A percentile compares a stretch with the other conserved stretches of the same genome.
phyloP scores from a whole-genome alignment of 345 rosid species.

The Bruguiera parviflora region DNA sequence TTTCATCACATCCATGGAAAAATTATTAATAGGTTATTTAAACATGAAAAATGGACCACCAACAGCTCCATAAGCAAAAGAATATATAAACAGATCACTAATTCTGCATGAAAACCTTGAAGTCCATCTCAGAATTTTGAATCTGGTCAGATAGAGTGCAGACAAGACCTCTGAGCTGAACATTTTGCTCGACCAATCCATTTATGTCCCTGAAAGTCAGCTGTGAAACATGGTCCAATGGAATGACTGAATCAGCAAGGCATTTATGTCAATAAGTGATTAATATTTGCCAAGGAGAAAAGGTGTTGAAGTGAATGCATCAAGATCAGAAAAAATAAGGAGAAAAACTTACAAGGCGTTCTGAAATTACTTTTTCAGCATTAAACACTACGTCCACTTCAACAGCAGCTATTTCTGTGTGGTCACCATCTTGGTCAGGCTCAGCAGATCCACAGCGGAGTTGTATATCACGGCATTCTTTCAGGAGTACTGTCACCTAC shows the following conservation, averaged over 20 bases:
- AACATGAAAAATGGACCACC: neutral
- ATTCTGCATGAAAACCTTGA: constrained; percentile 54
- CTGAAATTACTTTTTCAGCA: constrained; percentile 69
- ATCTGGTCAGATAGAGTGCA: constrained; percentile 78
- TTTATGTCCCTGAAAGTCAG: constrained; percentile 87
- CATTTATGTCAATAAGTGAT: neutral
- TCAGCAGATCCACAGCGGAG: constrained; percentile 69
- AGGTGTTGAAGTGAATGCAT: constrained; percentile 7
- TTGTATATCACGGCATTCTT: constrained; percentile 94
- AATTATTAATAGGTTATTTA: neutral
- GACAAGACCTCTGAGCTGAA: constrained; percentile 81
- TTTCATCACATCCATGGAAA: neutral
- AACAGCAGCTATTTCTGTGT: constrained; percentile 31
- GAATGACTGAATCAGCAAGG: too few relatives aligned
- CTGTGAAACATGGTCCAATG: constrained; percentile 41
- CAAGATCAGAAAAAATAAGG: neutral
- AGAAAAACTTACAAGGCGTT: constrained; percentile 55
- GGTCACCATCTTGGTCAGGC: constrained; percentile 42
- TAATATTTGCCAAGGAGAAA: neutral
- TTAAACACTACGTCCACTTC: constrained; percentile 52
- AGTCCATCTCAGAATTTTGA: constrained; percentile 61
- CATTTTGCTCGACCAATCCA: constrained; percentile 95
- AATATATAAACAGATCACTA: constrained; percentile 1
- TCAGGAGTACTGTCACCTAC: constrained; percentile 85
- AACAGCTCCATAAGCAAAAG: constrained; percentile 10